Evolutionary conservation across 148 eudicot species (phyloP), one percentile per base, ranked within the genome.

Genomic region (Mesembryanthemum crystallinum): DNA sequence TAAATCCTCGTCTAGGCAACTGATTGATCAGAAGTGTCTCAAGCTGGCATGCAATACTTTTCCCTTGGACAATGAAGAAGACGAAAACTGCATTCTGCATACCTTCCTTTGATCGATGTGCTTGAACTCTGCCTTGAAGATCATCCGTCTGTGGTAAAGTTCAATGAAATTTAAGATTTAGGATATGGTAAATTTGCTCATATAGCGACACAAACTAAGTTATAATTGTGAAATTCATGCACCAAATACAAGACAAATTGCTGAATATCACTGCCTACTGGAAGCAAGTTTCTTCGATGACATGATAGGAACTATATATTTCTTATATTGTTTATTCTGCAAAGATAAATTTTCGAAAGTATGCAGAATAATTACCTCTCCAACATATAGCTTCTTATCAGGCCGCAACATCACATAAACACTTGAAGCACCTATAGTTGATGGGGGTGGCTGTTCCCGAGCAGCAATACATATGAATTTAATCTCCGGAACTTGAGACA

Each of bases 21-120:
- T 89, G 98, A 76, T 95, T 95, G 66, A 95, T 87, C 45, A 95
- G 86, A 77, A 92, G 94, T 42, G 98, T 95, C 76, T 95, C 98
- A 35, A 95, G 84, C 78, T 90, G 87, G 84, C 97, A 92, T 63
- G 98, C 98, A 72, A 86, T 47, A 80, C 98, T 95, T 85, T 95
- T 95, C 17, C 97, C 98, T 13, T 86, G 82, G 70, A 92, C 97
- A 69, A 89, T 71, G 61, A 92, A 86, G 67, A 88, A 95, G 25
- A 92, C 71, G 77, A 95, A 92, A 1, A 76, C 37, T n/a, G 91
- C 96, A 67, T 76, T 87, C 73, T 87, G 87, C 96, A 92, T 84
- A 58, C 91, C 97, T 18, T 83, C 88, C 79, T 89, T 89, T 15
- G 80, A 70, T 30, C 98, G 88, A 85, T 95, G 98, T 71, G 97